phyloP scores from a whole-genome alignment of 108 stramenopile species.

The Skeletonema marinoi region DNA sequence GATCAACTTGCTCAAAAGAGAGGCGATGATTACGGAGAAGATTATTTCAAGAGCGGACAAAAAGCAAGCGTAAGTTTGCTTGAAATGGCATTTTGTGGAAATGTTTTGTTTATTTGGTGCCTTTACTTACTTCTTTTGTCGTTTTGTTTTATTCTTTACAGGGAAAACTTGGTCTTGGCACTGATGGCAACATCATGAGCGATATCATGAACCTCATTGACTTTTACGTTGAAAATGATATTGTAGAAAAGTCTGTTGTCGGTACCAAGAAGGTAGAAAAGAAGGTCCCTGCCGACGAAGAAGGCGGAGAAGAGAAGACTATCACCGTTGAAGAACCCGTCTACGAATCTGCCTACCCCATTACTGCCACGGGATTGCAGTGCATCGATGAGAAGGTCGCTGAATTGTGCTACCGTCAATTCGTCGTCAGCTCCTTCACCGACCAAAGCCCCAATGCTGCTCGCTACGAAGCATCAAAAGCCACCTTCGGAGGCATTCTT shows the following conservation, averaged over 20 bases:
- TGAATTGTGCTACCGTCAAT: conserved; percentile 83
- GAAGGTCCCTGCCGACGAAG: conserved; percentile 47
- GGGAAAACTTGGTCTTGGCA: conserved; percentile 81
- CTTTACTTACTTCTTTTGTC: background rate
- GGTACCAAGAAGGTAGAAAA: conserved; percentile 75
- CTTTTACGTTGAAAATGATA: conserved; percentile 85
- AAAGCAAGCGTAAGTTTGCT: conserved; percentile 60
- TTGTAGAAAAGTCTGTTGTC: conserved; percentile 67
- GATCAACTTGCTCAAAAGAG: conserved; percentile 77
- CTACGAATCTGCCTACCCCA: conserved; percentile 75
- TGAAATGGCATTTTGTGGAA: background rate
- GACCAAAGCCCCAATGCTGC: conserved; percentile 70
- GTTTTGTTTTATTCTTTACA: conserved; percentile 13
- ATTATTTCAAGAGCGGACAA: conserved; percentile 80
- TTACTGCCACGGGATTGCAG: conserved; percentile 73
- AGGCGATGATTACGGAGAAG: conserved; percentile 81
- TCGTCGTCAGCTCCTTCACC: conserved; percentile 83
- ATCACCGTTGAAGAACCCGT: conserved; percentile 66
- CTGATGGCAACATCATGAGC: conserved; percentile 86
- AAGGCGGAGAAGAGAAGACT: conserved; percentile 62
- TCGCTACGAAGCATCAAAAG: conserved; percentile 73
- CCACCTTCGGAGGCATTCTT: conserved; percentile 83
- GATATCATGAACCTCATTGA: conserved; percentile 89
- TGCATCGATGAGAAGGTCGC: conserved; percentile 72
- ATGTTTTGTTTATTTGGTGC: background rate